Evolutionary conservation across 192 early-diverging fungal genomes (phyloP).

Genomic region (Pilaira anomala): DNA sequence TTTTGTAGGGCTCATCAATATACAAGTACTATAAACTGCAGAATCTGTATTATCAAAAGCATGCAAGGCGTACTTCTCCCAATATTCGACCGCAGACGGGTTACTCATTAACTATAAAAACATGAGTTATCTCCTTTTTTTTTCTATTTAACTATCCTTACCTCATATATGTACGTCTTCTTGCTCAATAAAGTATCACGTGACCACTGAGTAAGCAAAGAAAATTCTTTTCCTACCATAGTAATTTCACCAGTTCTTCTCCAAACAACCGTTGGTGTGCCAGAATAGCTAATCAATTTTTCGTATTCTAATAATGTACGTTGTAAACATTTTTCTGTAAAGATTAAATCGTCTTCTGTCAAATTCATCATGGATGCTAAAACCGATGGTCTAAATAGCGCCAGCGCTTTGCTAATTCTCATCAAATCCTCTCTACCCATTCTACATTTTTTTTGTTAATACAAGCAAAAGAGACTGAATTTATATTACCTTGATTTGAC

Average conservation of each 20-base stretch:
- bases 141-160: slow-evolving; percentile 7
- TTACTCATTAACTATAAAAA: slow-evolving; percentile 82
- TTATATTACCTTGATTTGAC: slow-evolving; percentile 64
- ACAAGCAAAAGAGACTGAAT: neutral
- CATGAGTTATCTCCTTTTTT: neutral
- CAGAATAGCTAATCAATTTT: slow-evolving; percentile 90
- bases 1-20: slow-evolving; percentile 69
- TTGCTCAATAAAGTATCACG: slow-evolving; percentile 76
- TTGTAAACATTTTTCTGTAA: slow-evolving; percentile 96
- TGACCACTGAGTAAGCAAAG: slow-evolving; percentile 88
- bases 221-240: slow-evolving; percentile 95
- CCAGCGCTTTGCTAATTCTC: slow-evolving; percentile 88
- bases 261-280: slow-evolving; percentile 96
- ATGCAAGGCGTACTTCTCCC: slow-evolving; percentile 89
- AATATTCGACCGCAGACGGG: slow-evolving; percentile 88
- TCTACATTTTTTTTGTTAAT: slow-evolving; percentile 36
- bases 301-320: slow-evolving; percentile 92
- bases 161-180: slow-evolving; percentile 80
- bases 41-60: slow-evolving; percentile 94
- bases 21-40: slow-evolving; percentile 84
- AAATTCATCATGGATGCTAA: slow-evolving; percentile 93
- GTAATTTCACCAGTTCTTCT: slow-evolving; percentile 92
- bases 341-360: slow-evolving; percentile 88
- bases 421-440: slow-evolving; percentile 88
- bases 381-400: slow-evolving; percentile 90